Evolutionary conservation across 2,329 filamentous ascomycete genomes (phyloP).

Genomic region (Macrophomina tecta): DNA sequence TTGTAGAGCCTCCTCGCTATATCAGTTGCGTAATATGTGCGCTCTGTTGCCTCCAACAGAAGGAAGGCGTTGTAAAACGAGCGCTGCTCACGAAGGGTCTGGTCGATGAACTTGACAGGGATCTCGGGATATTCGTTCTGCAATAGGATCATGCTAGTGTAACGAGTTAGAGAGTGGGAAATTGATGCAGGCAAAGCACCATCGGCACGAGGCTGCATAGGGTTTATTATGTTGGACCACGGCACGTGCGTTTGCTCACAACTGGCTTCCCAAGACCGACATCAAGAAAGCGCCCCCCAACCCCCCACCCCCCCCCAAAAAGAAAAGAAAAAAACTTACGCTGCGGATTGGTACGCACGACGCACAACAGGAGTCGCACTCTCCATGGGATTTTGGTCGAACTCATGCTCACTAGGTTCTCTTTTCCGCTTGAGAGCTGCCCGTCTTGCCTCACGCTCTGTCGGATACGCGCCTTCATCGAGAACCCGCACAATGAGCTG

Average conservation of each 20-base stretch:
- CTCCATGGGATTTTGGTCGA: neutral
- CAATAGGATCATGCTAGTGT: slow-evolving; percentile 40
- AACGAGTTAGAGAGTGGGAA: neutral
- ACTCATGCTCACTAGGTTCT: slow-evolving; percentile 1
- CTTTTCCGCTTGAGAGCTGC: slow-evolving; percentile 42
- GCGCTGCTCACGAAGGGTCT: slow-evolving; percentile 37
- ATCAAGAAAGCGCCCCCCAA: neutral
- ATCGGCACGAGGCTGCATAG: too few relatives aligned
- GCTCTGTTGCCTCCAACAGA: slow-evolving; percentile 40
- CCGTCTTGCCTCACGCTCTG: slow-evolving; percentile 37
- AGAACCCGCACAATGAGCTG: slow-evolving; percentile 39
- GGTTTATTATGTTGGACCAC: neutral
- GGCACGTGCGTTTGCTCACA: slow-evolving; percentile 1
- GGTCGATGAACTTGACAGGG: slow-evolving; percentile 44
- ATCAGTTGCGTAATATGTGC: slow-evolving; percentile 43
- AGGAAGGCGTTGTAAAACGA: slow-evolving; percentile 49
- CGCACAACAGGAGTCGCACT: neutral
- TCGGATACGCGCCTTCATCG: slow-evolving; percentile 43
- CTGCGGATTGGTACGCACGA: slow-evolving; percentile 3
- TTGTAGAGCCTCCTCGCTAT: slow-evolving; percentile 31
- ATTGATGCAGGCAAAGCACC: neutral
- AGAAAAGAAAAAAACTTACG: slow-evolving; percentile 2
- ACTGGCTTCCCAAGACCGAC: neutral
- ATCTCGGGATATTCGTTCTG: slow-evolving; percentile 51
- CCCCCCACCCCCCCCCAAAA: neutral